Conservation (phyloP, 139 green algal genomes). For the Coelastrella sp. region DNA sequence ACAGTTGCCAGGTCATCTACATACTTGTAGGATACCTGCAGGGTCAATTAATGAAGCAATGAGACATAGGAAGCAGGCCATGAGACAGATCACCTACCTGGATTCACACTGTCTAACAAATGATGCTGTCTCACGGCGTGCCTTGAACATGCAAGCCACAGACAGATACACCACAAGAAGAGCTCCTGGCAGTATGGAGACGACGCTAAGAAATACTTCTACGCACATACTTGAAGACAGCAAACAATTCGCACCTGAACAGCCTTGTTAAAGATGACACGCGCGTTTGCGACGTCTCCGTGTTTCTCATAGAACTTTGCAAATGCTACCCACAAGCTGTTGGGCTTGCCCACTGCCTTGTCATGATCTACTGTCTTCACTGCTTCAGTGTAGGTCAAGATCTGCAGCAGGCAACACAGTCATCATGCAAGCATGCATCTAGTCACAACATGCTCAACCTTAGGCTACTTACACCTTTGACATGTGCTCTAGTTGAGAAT, state of each 20-base stretch:
- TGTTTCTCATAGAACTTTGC: constrained; percentile 98
- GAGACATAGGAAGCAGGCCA: neutral
- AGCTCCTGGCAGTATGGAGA: too few species aligned
- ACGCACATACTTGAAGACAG: neutral
- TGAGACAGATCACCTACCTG: too few species aligned
- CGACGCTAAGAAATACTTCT: too few species aligned
- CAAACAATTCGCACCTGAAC: constrained; percentile 62
- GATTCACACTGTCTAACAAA: too few species aligned
- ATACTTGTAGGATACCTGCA: constrained; percentile 78
- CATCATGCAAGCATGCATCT: neutral
- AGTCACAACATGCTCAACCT: neutral
- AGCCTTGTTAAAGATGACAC: constrained; percentile 95
- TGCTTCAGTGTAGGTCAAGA: constrained; percentile 94
- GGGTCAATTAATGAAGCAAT: neutral
- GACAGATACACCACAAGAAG: too few species aligned
- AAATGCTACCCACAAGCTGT: constrained; percentile 93
- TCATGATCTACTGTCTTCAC: constrained; percentile 91
- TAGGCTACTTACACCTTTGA: too few species aligned
- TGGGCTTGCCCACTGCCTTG: constrained; percentile 85
- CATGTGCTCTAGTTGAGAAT: too few species aligned
- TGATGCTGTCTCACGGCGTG: too few species aligned
- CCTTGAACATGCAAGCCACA: too few species aligned
- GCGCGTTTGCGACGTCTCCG: constrained; percentile 89
- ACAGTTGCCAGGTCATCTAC: constrained; percentile 96
- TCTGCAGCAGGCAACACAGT: constrained; percentile 64